Base-by-base conservation (phyloP, 805 yeast species). In the Hanseniaspora vineae region DNA sequence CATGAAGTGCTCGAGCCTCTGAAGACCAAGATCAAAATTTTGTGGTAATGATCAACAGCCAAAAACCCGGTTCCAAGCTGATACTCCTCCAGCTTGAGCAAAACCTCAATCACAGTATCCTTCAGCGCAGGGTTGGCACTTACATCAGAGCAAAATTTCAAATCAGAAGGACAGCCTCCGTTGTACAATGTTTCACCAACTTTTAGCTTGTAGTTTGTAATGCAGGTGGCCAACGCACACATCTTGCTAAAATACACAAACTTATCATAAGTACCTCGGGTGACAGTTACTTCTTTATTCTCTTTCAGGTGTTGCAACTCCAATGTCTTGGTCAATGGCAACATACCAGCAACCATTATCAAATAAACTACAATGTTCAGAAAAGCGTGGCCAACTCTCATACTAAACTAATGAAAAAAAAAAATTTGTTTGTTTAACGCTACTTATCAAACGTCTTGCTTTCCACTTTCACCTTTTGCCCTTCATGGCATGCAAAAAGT, bases 1-100 rank as follows among this genome's bases (percentile, higher is more conserved):
- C 71, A 68, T 14, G 69, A 58, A 9, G 80, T 70, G 1, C 78
- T 64, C 0, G 87, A 76, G 5, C 92, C 92, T 62, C 87, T 70
- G 53, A 78, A 80, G 0, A 69, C 75, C 40, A 80, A 59, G 18
- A 73, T 58, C 5, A 83, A 64, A 44, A 71, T 67, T 42, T 68
- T 58, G 18, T 59, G 56, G 2, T 53, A 52, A 50, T 69, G 71
- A 57, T 79, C 83, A 10, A 71, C 64, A 9, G 77, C 75, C 20
- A 76, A 66, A 54, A 63, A 71, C 0, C 84, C 85, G 3, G 79
- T 67, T 0, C 84, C 81, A 14, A 72, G 70, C 19, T 72, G 70
- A 13, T 66, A 64, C 45, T 65, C 69, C 46, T 72, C 72, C 45
- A 65, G 61, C 45, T 73, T 68, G 1, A 69, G 65, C 32, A 65